Evolutionary conservation across 164 flowering plant genomes (phyloP).

Genomic region (Euptelea pleiosperma): DNA sequence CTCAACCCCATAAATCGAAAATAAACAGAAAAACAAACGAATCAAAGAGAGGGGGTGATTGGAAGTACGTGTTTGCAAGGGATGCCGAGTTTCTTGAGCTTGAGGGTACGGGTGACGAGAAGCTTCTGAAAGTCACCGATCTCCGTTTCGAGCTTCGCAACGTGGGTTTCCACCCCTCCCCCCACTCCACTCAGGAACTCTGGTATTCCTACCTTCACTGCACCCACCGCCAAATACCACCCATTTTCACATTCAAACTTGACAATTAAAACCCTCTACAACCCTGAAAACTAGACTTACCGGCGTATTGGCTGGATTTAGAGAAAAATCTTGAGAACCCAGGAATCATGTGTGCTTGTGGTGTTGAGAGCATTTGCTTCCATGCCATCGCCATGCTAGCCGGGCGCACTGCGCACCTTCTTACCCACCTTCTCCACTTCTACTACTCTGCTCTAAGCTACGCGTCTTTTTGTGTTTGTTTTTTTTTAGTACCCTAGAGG

Average conservation of each 20-base stretch:
- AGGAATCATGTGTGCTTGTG: background rate
- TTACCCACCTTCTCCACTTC: no score
- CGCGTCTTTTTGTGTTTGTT: no score
- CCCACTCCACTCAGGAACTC: slow-evolving; percentile 83
- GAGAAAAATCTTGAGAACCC: slow-evolving; percentile 23
- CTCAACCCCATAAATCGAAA: no score
- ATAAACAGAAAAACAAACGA: background rate
- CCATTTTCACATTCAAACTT: slow-evolving; percentile 5
- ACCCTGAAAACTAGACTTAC: slow-evolving; percentile 1
- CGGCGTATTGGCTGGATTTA: slow-evolving; percentile 13
- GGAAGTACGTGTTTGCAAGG: slow-evolving; percentile 82
- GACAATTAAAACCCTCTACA: no score
- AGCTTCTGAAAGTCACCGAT: slow-evolving; percentile 79
- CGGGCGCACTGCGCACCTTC: no score
- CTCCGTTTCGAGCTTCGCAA: slow-evolving; percentile 71
- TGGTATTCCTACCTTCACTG: slow-evolving; percentile 90
- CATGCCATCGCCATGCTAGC: slow-evolving; percentile 25
- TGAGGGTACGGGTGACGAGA: slow-evolving; percentile 73
- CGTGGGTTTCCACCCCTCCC: slow-evolving; percentile 72
- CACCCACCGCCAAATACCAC: slow-evolving; percentile 12
- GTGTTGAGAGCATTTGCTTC: slow-evolving; percentile 14
- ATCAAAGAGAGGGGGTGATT: background rate
- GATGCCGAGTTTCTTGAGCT: slow-evolving; percentile 79
- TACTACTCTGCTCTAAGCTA: no score
- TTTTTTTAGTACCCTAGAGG: no score